Base-by-base conservation (phyloP, 202 grass and related monocot genomes). In the Zoysia matrella region DNA sequence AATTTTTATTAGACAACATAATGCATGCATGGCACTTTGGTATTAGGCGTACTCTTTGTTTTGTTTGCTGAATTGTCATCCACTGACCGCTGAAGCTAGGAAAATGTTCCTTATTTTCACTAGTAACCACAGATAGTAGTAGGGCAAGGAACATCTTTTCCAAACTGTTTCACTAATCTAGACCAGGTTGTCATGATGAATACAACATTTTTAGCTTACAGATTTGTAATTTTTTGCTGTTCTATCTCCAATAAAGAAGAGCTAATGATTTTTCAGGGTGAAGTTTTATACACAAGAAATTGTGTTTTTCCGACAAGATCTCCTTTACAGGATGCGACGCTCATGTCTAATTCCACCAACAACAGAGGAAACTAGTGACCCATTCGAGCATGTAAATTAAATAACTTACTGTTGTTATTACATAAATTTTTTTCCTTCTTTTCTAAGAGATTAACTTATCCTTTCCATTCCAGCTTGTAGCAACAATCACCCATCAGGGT, bases 251-350 rank as follows among this genome's bases (percentile, higher is more conserved):
- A 46, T 78, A 82, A 69, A 2, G 9, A 42, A 85, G 13, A 52
- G 6, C 12, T 75, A 22, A 60, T 43, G 12, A 45, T 82, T 90
- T 85, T 66, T 57, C 80, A 91, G 88, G 83, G 89, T 89, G 72
- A 98, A 93, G 88, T 95, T 95, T 85, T 98, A 93, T 84, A 93
- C 92, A 68, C 95, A 93, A 95, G 95, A 98, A 90, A 95, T 98
- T 56, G 87, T 98, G 74, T 90, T 98, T 84, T 93, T 98, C 79
- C 88, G 92, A 70, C 92, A 98, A 93, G 95, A 98, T 90, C 87
- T 95, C 45, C 92, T 98, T 83, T 95, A 98, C 80, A 91, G 92
- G 81, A 98, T 98, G 95, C 92, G 85, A 18, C 88, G 95, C 49
- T 93, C 89, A 39, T 91, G 86, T 90, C 77, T 98, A 47, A 89